Evolutionary conservation across 768 basidiomycete genomes (phyloP), one percentile per base, ranked within the genome.

Genomic region (Coprinopsis strossmayeri): DNA sequence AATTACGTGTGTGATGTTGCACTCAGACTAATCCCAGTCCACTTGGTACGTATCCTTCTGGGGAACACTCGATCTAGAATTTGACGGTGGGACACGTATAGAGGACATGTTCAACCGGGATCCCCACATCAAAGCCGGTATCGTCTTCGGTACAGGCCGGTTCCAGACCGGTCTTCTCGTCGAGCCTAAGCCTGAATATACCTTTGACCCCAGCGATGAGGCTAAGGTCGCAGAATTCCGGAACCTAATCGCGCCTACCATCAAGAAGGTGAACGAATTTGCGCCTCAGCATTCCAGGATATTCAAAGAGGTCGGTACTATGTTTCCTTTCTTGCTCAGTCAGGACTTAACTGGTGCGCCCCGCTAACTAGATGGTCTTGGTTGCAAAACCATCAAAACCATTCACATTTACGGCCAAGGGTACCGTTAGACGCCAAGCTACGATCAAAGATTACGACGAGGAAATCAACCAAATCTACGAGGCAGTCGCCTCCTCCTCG

Each of bases 251-350:
- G 30, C 71, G 71, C 61, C 69, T 0, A 71, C 63, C 5, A 60
- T 75, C 3, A 64, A 69, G 37, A 58, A 64, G 49, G 59, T 68
- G 45, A 75, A 74, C 48, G 49, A 43, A 30, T 23, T 41, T 4
- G 50, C 32, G 11, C 50, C 50, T 17, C 25, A 28, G 27, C 71
- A 73, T 53, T 72, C 71, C 2, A 57, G 70, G n/a, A 53, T 76
- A 3, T 72, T 73, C 59, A 72, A 70, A 53, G 72, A 71, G 65
- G 70, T 68, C 10, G 34, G 56, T 40, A n/a, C n/a, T n/a, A n/a
- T n/a, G n/a, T n/a, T n/a, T n/a, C n/a, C n/a, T n/a, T n/a, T n/a
- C n/a, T n/a, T n/a, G n/a, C 17, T 26, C 12, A 45, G 15, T 35
- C 7, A 44, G 13, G 18, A 25, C 24, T 40, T 23, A 2, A 2